A percentile compares a stretch with the other conserved stretches of the same genome.
phyloP scores from a whole-genome alignment of 169 alveolate species.

The Plasmodium reichenowi region DNA sequence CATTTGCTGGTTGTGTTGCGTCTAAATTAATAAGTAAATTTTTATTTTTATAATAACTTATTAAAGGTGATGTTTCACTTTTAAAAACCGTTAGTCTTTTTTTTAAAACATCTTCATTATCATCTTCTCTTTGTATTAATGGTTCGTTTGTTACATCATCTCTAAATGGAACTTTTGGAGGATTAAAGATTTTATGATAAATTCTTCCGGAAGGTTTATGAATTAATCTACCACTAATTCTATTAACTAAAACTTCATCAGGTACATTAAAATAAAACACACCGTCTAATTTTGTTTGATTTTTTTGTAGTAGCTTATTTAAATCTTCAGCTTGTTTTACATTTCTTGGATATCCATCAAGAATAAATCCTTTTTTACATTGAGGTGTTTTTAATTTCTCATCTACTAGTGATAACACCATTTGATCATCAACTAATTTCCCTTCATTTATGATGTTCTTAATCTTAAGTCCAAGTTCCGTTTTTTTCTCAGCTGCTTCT shows the following conservation, averaged over 20 bases:
- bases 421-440: constrained; percentile 92
- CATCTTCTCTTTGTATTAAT: constrained; percentile 77
- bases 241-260: constrained; percentile 91
- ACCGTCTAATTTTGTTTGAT: constrained; percentile 80
- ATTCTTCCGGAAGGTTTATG: constrained; percentile 96
- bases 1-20: constrained; percentile 79
- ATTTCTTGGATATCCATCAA: constrained; percentile 97
- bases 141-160: constrained; percentile 93
- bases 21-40: constrained; percentile 78
- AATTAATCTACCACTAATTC: constrained; percentile 94
- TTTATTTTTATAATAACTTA: constrained; percentile 78
- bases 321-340: constrained; percentile 92
- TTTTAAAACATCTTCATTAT: constrained; percentile 81
- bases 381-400: constrained; percentile 90
- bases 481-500: constrained; percentile 84
- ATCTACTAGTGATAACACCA: constrained; percentile 90
- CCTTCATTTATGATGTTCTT: constrained; percentile 93
- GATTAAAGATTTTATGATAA: constrained; percentile 93
- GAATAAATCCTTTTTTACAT: constrained; percentile 93
- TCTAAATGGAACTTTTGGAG: constrained; percentile 90
- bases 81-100: constrained; percentile 81
- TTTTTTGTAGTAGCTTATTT: constrained; percentile 61
- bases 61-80: constrained; percentile 82
- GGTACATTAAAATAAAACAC: constrained; percentile 92
- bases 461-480: constrained; percentile 88